Percentiles rank a stretch among this genome's conserved stretches.
Evolutionary conservation across 345 rosid species (phyloP).

Genomic region (Mallotus nudiflorus): DNA sequence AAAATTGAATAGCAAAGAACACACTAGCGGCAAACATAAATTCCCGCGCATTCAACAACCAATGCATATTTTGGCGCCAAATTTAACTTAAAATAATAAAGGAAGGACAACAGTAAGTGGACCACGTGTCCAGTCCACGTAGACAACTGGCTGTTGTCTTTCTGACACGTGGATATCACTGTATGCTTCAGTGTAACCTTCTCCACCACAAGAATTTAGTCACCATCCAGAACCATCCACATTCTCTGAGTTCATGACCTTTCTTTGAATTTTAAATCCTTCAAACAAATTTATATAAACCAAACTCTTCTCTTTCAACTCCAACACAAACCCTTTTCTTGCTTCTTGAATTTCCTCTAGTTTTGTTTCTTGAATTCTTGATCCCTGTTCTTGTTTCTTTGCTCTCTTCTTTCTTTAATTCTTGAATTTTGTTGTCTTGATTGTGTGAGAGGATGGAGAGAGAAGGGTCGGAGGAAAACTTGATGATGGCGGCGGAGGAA

Average conservation of each 20-base stretch:
- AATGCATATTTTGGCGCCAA: neutral
- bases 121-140: neutral
- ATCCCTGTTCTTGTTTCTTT: too few relatives aligned
- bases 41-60: neutral
- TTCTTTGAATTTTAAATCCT: neutral
- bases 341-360: too few relatives aligned
- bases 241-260: neutral
- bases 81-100: neutral
- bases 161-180: neutral
- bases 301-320: neutral
- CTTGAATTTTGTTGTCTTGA: too few relatives aligned
- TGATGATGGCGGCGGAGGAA: neutral
- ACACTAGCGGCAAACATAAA: too few relatives aligned
- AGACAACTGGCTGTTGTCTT: neutral
- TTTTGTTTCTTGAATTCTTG: too few relatives aligned
- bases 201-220: neutral
- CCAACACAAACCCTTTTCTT: too few relatives aligned
- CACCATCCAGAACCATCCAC: neutral
- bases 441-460: neutral
- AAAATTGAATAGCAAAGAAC: too few relatives aligned
- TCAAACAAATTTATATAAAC: neutral
- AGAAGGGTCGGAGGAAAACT: neutral
- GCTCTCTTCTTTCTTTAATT: too few relatives aligned
- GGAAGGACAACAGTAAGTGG: neutral
- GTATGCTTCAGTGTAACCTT: neutral